Evolutionary conservation across 768 basidiomycete species (phyloP), one percentile per base, ranked within the genome.

Genomic region (Trametes gibbosa): DNA sequence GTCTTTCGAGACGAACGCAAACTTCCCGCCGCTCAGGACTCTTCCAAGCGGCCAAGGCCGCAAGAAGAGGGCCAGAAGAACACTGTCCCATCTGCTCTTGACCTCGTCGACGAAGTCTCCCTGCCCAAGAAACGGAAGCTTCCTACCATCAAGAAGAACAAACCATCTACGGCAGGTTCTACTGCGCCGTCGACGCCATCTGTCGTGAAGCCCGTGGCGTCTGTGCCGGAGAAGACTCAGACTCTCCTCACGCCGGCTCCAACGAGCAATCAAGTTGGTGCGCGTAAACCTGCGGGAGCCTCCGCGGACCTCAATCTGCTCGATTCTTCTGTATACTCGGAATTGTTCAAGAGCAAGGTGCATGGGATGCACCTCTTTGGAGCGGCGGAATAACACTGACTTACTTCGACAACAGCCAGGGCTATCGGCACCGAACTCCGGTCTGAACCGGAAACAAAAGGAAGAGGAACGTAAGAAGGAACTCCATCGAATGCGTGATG

Each of bases 391-490:
- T 40, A 3, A 32, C 19, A 7, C n/a, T 34, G 25, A 37, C 29
- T 32, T 32, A 40, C 21, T n/a, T 23, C 2, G 13, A 16, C 50
- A 12, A 17, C 39, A 71, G 67, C 68, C 67, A 1, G 69, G 66
- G 3, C 59, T 62, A 0, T 41, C 63, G 2, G 64, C 66, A 9
- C 69, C 70, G 0, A 65, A 68, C 47, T 67, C 70, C 8, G 69
- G 69, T 0, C 19, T 70, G 42, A 82, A 74, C 42, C 73, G 78
- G 45, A 83, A 87, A 21, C 87, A 89, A 58, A 78, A 77, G 43
- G 83, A 87, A n/a, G 87, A 89, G 62, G 87, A 89, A 67, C 77
- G 86, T 48, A 77, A 82, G 56, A 85, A 79, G 63, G 86, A 91
- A 57, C 65, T 90, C 65, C 78, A 85, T 66, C 82, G 76, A 66